Base-by-base conservation (phyloP, 1,139 yeast genomes). In the Magnusiomyces magnusii region DNA sequence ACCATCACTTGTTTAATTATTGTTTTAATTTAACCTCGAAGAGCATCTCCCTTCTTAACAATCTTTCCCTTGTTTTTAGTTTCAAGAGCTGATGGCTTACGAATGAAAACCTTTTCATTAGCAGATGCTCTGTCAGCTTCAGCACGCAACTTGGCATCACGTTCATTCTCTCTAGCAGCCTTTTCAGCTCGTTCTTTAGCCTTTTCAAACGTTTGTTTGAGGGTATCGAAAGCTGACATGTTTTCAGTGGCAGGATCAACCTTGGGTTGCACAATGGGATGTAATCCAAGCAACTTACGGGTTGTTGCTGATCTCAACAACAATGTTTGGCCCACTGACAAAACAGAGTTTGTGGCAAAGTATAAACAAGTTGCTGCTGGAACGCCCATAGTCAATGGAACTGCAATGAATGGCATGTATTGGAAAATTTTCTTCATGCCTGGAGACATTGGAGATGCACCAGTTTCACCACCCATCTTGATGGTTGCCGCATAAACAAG, bases 391-490 rank as follows among this genome's bases (percentile, higher is more conserved):
- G 98, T 92, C 66, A 93, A 82, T 28, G 92, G 84, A 61, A 93
- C 85, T 2, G 97, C 89, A 41, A 86, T 76, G 64, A 91, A 78
- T 27, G 98, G 98, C 67, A 90, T 73, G 61, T 79, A 78, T 55
- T 87, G 84, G 77, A 92, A 81, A 36, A 87, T 73, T 68, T 85
- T 86, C 74, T 83, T 83, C 83, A 90, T 81, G 44, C 79, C 80
- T 1, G 92, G 89, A 60, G 85, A 78, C 73, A 89, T 80, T 64
- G 81, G 83, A 61, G 82, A 83, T 53, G 87, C 86, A 59, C 96
- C 97, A 23, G 95, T 87, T 72, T 93, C 98, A 64, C 97, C 97
- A 62, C 98, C 99, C 49, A 85, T 75, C 73, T 85, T 82, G 71
- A 93, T 73, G 24, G 93, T 85, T 1, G 81, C 78, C 57, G 89